A percentile compares a stretch with the other conserved stretches of the same genome.
These are phyloP conservation scores for Hemerocallis citrina DNA, from an alignment of 106 monocot genomes.

Conservation along the genomic window DNA sequence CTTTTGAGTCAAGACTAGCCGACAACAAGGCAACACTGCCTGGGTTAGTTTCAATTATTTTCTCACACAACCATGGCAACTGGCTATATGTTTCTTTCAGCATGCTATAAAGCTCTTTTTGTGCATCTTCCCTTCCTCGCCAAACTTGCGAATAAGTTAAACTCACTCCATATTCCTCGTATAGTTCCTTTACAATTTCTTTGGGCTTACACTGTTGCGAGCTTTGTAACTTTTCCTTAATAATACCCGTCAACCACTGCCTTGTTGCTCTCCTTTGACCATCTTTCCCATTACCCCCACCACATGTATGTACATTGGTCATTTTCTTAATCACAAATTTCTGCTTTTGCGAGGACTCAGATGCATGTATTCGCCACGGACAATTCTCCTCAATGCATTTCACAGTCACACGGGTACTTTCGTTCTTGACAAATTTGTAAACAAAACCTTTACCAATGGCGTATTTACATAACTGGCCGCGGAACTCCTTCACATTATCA, in stretches of 20 bases:
- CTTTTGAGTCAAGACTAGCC: slow-evolving; percentile 49
- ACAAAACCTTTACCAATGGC: slow-evolving; percentile 74
- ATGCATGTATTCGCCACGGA: slow-evolving; percentile 82
- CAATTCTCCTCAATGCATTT: slow-evolving; percentile 63
- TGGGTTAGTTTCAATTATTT: slow-evolving; percentile 75
- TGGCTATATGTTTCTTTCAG: slow-evolving; percentile 64
- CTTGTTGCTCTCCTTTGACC: slow-evolving; percentile 56
- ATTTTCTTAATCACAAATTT: slow-evolving; percentile 82
- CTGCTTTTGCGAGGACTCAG: slow-evolving; percentile 66
- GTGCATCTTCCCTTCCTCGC: slow-evolving; percentile 70
- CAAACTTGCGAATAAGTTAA: slow-evolving; percentile 84
- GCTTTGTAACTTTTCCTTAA: slow-evolving; percentile 69
- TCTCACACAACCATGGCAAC: slow-evolving; percentile 70
- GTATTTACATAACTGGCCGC: slow-evolving; percentile 63
- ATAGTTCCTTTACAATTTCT: slow-evolving; percentile 65
- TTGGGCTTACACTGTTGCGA: slow-evolving; percentile 66
- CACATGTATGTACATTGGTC: slow-evolving; percentile 70
- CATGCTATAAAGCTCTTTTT: slow-evolving; percentile 59
- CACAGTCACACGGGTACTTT: slow-evolving; percentile 71
- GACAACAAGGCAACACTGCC: slow-evolving; percentile 64
- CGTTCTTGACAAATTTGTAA: slow-evolving; percentile 86
- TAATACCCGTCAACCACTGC: slow-evolving; percentile 69
- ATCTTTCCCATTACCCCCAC: slow-evolving; percentile 46
- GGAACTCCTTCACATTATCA: slow-evolving; percentile 87
- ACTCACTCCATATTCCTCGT: slow-evolving; percentile 64